Base-by-base conservation (phyloP, 129 eudicot species). In the Chrysanthemum lavandulifolium region DNA sequence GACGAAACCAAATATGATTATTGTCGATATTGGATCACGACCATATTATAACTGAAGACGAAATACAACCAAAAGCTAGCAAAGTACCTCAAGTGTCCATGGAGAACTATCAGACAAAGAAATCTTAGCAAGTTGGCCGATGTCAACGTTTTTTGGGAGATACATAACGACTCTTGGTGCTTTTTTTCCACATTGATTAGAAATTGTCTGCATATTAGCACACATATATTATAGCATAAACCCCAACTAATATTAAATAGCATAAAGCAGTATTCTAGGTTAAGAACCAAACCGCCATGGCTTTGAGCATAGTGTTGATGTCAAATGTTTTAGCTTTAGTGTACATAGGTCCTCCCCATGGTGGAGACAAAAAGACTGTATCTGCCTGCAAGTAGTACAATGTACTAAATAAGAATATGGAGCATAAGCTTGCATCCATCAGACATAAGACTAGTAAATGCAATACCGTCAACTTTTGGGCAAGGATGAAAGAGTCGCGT, bases 311-410 rank as follows among this genome's bases (percentile, higher is more conserved):
- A 63, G 84, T 86, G 43, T 76, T 82, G 69, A 94, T 81, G 79
- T 90, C 87, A 75, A 90, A 94, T 65, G 69, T 78, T 66, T 73
- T 77, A 55, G 80, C 87, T 86, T 90, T 87, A 55, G 74, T 64
- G 82, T 90, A 90, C 64, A 80, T 86, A 47, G 98, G 97, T 62
- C 98, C 97, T 69, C 98, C 98, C 98, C 98, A 94, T 8, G 97
- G 97, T 5, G 97, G 98, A 45, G 97, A 90, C 74, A 90, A 67
- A 61, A 90, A 94, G 10, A 94, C 89, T 0, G 82, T 73, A 67
- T 94, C 91, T 5, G 96, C 98, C 97, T 91, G 83, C 73, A 85
- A 25, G 49, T 68, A 64, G 56, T 7, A 29, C 61, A 27, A 70
- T 59, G 40, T 33, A 72, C 73, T 65, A 66, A 10, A 15, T 8